Evolutionary conservation across 345 rosid species (phyloP).

Genomic region (Syzygium jambos): DNA sequence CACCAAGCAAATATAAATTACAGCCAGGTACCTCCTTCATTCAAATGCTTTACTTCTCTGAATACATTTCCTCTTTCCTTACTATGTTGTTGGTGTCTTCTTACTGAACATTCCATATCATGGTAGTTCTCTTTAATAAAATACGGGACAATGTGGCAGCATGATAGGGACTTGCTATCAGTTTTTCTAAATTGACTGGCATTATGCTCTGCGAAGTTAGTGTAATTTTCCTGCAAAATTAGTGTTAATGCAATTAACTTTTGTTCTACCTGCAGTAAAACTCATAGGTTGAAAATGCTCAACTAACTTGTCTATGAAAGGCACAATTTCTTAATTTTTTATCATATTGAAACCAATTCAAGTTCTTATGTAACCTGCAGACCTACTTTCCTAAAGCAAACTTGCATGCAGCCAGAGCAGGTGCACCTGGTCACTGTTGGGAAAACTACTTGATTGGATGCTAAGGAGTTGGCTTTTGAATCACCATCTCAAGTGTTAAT

Average conservation of each 20-base stretch:
- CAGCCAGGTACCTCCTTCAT: conserved; percentile 32
- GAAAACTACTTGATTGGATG: not conserved
- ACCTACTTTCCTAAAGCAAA: not conserved
- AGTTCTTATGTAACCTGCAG: not conserved
- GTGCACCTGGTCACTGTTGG: not conserved
- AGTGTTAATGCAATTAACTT: not conserved
- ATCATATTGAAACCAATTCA: not conserved
- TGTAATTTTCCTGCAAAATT: not conserved
- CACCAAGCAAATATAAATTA: conserved; percentile 38
- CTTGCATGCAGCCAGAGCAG: not conserved
- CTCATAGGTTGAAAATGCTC: not conserved
- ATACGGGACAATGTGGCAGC: not conserved
- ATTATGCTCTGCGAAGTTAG: not conserved
- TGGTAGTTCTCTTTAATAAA: not conserved
- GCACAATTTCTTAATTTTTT: not conserved
- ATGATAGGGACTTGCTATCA: not conserved
- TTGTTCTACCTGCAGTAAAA: not conserved
- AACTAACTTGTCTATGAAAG: not conserved
- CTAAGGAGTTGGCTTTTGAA: not conserved
- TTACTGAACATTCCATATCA: not conserved
- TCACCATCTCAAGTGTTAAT: not conserved
- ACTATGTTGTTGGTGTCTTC: not conserved
- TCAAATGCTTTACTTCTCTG: conserved; percentile 7
- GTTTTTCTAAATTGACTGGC: not conserved
- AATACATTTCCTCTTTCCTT: not conserved